These are phyloP conservation scores for Lachnellula occidentalis DNA, from an alignment of 2,329 filamentous ascomycete genomes.

Conservation along the genomic window DNA sequence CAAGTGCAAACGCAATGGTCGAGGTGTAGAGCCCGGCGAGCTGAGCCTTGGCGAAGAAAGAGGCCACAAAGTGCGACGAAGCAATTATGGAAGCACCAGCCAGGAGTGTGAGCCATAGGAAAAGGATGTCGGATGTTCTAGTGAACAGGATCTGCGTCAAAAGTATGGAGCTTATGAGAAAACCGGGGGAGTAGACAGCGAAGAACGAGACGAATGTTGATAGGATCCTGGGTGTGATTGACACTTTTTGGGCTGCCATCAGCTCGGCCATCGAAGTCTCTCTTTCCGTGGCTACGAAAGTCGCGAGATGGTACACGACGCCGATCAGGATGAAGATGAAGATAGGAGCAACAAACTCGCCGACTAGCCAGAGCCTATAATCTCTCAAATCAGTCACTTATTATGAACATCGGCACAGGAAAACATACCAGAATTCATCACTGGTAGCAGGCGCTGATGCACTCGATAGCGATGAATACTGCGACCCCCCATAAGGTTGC, in stretches of 20 bases:
- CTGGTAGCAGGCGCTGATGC: background rate
- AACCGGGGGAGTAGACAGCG: conserved; percentile 22
- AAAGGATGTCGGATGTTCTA: conserved; percentile 21
- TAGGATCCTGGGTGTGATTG: conserved; percentile 19
- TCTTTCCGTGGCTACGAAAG: conserved; percentile 24
- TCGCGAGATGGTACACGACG: conserved; percentile 24
- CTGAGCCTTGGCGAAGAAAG: conserved; percentile 59
- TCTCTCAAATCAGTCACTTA: background rate
- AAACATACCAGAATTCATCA: conserved; percentile 4
- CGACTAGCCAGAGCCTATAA: conserved; percentile 16
- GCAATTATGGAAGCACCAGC: conserved; percentile 17
- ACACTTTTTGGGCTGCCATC: conserved; percentile 25
- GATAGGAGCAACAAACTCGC: conserved; percentile 17
- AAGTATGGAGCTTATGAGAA: conserved; percentile 21
- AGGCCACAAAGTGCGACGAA: conserved; percentile 43
- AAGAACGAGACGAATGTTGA: conserved; percentile 24
- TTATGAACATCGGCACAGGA: background rate
- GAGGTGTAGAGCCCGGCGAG: conserved; percentile 59
- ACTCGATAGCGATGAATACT: background rate
- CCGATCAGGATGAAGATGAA: conserved; percentile 27
- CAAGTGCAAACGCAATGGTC: conserved; percentile 52
- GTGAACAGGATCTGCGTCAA: conserved; percentile 22
- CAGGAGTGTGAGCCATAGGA: conserved; percentile 21
- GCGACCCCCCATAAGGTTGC: conserved; percentile 17
- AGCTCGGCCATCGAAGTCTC: conserved; percentile 22